Evolutionary conservation across 1,139 yeast genomes (phyloP).

Genomic region (Pneumocystis carinii): DNA sequence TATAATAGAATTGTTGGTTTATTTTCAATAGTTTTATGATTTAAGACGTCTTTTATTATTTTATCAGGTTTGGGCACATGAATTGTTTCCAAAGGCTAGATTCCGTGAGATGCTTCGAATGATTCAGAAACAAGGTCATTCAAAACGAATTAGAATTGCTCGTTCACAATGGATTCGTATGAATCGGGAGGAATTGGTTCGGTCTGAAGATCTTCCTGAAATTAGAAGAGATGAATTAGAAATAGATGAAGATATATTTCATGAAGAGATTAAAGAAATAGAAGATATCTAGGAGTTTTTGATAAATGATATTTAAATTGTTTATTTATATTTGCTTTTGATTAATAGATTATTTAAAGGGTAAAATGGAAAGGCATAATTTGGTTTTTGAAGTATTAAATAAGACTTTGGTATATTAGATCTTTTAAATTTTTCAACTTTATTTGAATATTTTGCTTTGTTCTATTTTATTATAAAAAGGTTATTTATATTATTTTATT

Average conservation of each 20-base stretch:
- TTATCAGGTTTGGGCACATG: slow-evolving; percentile 79
- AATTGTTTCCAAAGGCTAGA: slow-evolving; percentile 61
- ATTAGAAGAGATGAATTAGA: slow-evolving; percentile 1
- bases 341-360: too few relatives aligned
- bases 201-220: slow-evolving; percentile 8
- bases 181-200: not conserved
- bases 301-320: not conserved
- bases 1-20: not conserved
- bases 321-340: not conserved
- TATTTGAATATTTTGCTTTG: too few relatives aligned
- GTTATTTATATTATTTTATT: too few relatives aligned
- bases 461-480: too few relatives aligned
- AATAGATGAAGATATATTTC: not conserved
- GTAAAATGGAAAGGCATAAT: too few relatives aligned
- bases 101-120: slow-evolving; percentile 42
- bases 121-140: slow-evolving; percentile 23
- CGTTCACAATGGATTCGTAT: slow-evolving; percentile 2
- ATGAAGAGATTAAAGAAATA: not conserved
- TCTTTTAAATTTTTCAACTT: too few relatives aligned
- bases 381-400: too few relatives aligned
- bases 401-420: too few relatives aligned
- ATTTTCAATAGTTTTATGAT: slow-evolving; percentile 26
- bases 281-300: not conserved
- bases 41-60: slow-evolving; percentile 39
- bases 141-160: slow-evolving; percentile 17